Percentiles rank a stretch among this genome's conserved stretches.
Conservation (phyloP, 768 basidiomycete genomes). For the Leccinum disarticulatum region DNA sequence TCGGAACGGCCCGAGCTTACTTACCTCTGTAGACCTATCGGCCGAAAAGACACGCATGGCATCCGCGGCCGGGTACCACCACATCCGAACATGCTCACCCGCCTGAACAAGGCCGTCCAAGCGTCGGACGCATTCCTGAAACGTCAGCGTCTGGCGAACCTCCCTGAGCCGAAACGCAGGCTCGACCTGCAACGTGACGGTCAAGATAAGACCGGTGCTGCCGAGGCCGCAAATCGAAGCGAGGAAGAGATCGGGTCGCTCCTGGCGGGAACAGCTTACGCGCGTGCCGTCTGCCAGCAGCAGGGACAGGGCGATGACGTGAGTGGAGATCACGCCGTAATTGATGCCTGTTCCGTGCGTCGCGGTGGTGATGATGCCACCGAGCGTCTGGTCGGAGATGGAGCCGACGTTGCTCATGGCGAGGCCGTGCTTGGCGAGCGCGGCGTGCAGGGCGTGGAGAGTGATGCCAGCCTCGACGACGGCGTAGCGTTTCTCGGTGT, state of each 20-base stretch:
- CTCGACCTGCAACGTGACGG: slow-evolving; percentile 76
- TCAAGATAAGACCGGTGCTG: slow-evolving; percentile 83
- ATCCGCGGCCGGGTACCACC: slow-evolving; percentile 91
- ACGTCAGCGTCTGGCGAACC: slow-evolving; percentile 55
- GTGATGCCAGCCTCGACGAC: slow-evolving; percentile 78
- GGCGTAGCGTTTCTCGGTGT: slow-evolving; percentile 63
- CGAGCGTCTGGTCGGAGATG: slow-evolving; percentile 95
- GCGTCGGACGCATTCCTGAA: slow-evolving; percentile 58
- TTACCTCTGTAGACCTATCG: slow-evolving; percentile 77
- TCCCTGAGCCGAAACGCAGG: slow-evolving; percentile 81
- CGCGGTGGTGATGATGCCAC: slow-evolving; percentile 88
- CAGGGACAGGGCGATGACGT: slow-evolving; percentile 72
- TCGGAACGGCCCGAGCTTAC: slow-evolving; percentile 25
- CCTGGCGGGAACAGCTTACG: slow-evolving; percentile 62
- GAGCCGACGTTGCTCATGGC: slow-evolving; percentile 94
- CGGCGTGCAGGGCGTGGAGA: slow-evolving; percentile 68
- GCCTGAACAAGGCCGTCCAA: slow-evolving; percentile 56
- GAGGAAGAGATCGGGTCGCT: slow-evolving; percentile 75
- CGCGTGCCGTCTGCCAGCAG: slow-evolving; percentile 74
- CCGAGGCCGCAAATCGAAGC: slow-evolving; percentile 93
- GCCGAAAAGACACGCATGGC: slow-evolving; percentile 68
- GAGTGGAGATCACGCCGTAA: slow-evolving; percentile 79
- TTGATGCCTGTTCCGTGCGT: slow-evolving; percentile 89
- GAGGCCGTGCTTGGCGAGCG: slow-evolving; percentile 63
- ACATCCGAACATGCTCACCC: slow-evolving; percentile 89